Conservation (phyloP, 345 rosid species). For the Acer yangbiense region DNA sequence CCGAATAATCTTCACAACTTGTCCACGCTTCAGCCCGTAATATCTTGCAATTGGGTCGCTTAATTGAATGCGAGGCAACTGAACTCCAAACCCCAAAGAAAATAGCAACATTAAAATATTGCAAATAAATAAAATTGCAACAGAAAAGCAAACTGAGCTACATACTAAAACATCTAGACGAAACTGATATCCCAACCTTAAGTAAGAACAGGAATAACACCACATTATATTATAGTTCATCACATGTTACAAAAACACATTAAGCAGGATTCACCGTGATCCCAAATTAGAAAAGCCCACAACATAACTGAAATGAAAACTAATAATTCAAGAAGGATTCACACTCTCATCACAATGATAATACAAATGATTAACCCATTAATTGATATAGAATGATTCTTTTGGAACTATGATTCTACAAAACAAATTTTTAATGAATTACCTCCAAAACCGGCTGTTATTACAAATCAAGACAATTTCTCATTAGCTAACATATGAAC, state of each 20-base stretch:
- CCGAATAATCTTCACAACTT: slow-evolving; percentile 71
- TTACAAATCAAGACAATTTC: neutral
- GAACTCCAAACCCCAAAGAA: slow-evolving; percentile 15
- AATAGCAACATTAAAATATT: neutral
- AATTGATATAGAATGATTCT: neutral
- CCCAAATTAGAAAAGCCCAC: neutral
- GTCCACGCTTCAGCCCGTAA: slow-evolving; percentile 69
- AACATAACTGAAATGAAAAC: neutral
- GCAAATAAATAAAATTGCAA: neutral
- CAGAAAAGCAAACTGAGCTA: neutral
- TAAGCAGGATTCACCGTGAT: neutral
- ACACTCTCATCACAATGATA: neutral
- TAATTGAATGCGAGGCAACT: slow-evolving; percentile 69
- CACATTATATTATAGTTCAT: no score
- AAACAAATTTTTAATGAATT: neutral
- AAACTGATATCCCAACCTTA: neutral
- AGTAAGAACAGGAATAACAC: no score
- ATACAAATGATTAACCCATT: neutral
- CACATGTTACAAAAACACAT: neutral
- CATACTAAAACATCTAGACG: neutral
- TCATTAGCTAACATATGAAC: no score
- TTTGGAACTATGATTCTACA: neutral
- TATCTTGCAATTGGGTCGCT: slow-evolving; percentile 70
- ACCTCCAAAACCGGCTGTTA: neutral
- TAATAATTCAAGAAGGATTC: neutral